phyloP scores from a whole-genome alignment of 75 land plant species.

The Gnetum montanum region DNA sequence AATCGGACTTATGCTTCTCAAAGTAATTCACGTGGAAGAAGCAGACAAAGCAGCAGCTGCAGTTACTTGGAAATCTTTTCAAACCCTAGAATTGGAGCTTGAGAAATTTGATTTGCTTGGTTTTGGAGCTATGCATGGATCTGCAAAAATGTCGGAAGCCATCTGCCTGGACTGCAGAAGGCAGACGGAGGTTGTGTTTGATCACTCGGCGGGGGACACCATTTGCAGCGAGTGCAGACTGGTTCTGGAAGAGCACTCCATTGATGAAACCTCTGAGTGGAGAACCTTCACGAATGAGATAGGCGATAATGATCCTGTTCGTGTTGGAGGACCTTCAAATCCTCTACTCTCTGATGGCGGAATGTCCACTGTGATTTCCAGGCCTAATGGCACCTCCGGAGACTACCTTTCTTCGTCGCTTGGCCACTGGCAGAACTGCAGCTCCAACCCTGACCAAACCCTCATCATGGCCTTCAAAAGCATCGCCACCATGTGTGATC shows the following conservation, averaged over 20 bases:
- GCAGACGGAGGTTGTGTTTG: conserved; percentile 77
- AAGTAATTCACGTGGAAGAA: no score
- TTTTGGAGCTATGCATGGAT: no score
- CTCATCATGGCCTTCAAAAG: conserved; percentile 30
- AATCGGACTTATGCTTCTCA: no score
- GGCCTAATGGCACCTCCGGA: conserved; percentile 22
- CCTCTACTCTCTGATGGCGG: conserved; percentile 44
- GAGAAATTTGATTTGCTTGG: no score
- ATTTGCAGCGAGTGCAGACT: conserved; percentile 90
- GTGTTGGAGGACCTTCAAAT: conserved; percentile 36
- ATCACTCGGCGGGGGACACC: conserved; percentile 90
- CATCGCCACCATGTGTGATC: conserved; percentile 36
- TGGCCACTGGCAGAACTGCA: conserved; percentile 29
- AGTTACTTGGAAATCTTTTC: no score
- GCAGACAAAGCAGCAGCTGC: conserved; percentile 26
- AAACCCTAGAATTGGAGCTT: no score
- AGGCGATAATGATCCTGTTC: conserved; percentile 29
- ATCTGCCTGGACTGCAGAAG: conserved; percentile 76
- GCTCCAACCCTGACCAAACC: conserved; percentile 31
- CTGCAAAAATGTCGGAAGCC: no score
- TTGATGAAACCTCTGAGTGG: conserved; percentile 99
- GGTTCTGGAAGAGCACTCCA: conserved; percentile 78
- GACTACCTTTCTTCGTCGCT: conserved; percentile 28
- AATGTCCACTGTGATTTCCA: conserved; percentile 30
- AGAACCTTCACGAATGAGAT: conserved; percentile 32